Base-by-base conservation (phyloP, 2,329 filamentous ascomycete species). In the Aspergillus brunneoviolaceus region DNA sequence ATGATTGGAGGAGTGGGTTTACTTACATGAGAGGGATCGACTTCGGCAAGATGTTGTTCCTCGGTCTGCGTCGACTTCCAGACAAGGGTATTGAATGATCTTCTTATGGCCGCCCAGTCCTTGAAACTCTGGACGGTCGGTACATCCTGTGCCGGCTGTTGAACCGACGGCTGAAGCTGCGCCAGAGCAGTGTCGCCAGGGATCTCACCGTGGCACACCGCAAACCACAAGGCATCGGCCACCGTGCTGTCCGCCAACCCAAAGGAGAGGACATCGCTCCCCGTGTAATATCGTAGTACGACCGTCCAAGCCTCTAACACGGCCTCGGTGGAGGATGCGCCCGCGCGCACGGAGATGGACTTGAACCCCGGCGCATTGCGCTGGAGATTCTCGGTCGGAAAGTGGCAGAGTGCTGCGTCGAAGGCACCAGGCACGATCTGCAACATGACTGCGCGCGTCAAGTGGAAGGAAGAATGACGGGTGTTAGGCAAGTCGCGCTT, bases 351-450 rank as follows among this genome's bases (percentile, higher is more conserved):
- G 35, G 57, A 50, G 45, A 62, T 57, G 14, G 60, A 51, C 48
- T 57, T 50, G 54, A 62, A 58, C 14, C 49, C 31, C 53, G 53
- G 50, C 27, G 23, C 49, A 47, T 60, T 25, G 11, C 25, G 39
- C n/a, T 54, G 54, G 33, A 62, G 58, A 33, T 50, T 51, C 29
- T 62, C 60, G 16, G 60, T 60, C 33, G 60, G 60, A 45, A 62
- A 62, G 19, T 48, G 45, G 51, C 60, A 62, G 14, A 54, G 60
- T 21, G 54, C 60, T 39, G 57, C 51, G 19, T 60, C 50, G 48
- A 51, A 55, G n/a, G 25, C 47, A 42, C 47, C 60, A 51, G 60
- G 45, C 35, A 62, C 57, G 45, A 54, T 42, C 27, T 59, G 51
- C 57, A 62, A 54, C 60, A 62, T 62, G 53, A 16, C 42, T 53